phyloP scores from a whole-genome alignment of 495 filamentous ascomycete genomes.

The Copromyces sp. region DNA sequence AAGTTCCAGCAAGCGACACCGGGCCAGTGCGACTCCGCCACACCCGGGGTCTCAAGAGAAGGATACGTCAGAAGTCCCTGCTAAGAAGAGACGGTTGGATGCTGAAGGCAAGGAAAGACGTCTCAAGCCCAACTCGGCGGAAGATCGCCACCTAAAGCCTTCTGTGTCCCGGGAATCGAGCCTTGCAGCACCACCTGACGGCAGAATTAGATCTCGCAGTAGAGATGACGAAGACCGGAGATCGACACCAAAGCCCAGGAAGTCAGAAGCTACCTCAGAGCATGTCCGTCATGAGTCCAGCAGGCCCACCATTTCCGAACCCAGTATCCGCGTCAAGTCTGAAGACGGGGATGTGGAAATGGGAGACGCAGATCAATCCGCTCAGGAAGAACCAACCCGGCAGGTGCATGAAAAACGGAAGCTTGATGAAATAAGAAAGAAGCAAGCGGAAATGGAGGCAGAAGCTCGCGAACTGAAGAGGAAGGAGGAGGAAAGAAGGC shows the following conservation, averaged over 20 bases:
- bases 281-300: slow-evolving; percentile 30
- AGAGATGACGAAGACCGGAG: slow-evolving; percentile 32
- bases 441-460: slow-evolving; percentile 20
- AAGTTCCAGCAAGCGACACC: slow-evolving; percentile 50
- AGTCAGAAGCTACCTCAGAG: slow-evolving; percentile 17
- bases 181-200: slow-evolving; percentile 10
- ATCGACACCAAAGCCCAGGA: slow-evolving; percentile 25
- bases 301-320: slow-evolving; percentile 28
- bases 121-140: slow-evolving; percentile 28
- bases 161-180: slow-evolving; percentile 24
- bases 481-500: slow-evolving; percentile 27
- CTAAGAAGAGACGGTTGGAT: slow-evolving; percentile 42
- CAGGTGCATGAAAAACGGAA: slow-evolving; percentile 31
- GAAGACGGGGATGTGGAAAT: slow-evolving; percentile 40
- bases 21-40: slow-evolving; percentile 58
- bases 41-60: slow-evolving; percentile 44
- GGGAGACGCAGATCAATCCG: slow-evolving; percentile 27
- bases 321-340: slow-evolving; percentile 37
- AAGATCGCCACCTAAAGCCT: slow-evolving; percentile 30
- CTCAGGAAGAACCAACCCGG: slow-evolving; percentile 21
- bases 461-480: slow-evolving; percentile 21
- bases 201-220: slow-evolving; percentile 14
- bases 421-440: slow-evolving; percentile 41
- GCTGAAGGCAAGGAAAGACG: slow-evolving; percentile 33
- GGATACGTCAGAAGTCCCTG: slow-evolving; percentile 42